Evolutionary conservation across 176 grass and related monocot genomes (phyloP).

Genomic region (Olyra latifolia): DNA sequence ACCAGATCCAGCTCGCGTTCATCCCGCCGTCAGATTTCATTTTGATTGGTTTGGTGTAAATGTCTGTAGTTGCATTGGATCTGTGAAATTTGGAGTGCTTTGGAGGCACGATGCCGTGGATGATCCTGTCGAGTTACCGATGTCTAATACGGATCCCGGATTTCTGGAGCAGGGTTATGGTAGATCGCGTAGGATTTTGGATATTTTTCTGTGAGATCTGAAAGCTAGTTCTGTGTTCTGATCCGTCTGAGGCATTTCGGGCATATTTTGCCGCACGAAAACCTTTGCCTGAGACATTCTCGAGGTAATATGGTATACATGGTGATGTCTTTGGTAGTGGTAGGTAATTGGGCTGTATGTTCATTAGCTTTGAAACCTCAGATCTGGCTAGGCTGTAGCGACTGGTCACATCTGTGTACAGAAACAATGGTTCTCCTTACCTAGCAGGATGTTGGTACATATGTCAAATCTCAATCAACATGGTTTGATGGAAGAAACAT

Average conservation of each 20-base stretch:
- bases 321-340: not conserved
- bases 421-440: not conserved
- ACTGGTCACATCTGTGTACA: not conserved
- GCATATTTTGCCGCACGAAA: not conserved
- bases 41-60: not conserved
- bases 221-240: not conserved
- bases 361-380: not conserved
- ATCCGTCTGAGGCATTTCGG: not conserved
- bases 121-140: not conserved
- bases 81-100: not conserved
- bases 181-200: not conserved
- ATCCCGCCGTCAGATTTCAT: not conserved
- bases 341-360: not conserved
- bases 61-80: not conserved
- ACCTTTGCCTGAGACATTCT: too few relatives aligned
- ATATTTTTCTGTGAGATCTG: not conserved
- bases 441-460: not conserved
- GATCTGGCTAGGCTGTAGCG: not conserved
- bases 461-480: not conserved
- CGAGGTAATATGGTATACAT: not conserved
- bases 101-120: not conserved
- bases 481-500: not conserved
- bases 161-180: rapidly evolving
- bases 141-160: rapidly evolving
- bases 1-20: not conserved